Base-by-base conservation (phyloP, 1,284 basidiomycete genomes). In the Athelia sp. region DNA sequence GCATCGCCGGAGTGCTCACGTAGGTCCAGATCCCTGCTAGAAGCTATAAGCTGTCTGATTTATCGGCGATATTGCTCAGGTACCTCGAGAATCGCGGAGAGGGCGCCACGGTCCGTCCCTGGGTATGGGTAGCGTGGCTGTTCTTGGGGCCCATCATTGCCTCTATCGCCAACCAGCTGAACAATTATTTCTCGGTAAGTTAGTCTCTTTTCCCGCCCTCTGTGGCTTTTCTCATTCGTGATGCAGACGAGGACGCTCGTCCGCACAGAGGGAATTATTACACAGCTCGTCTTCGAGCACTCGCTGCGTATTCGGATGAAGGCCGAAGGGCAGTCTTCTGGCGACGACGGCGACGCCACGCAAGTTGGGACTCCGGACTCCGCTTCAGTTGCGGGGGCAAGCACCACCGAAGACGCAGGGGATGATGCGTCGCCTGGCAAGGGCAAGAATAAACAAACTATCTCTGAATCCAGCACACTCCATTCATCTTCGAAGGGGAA, bases 281-380 rank as follows among this genome's bases (percentile, higher is more conserved):
- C 84, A 0, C 78, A 87, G 55, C 72, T 88, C 3, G 66, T 89
- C 8, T 87, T 88, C 58, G 82, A 87, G 52, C 86, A 88, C 56
- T 71, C 84, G 1, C 69, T 88, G 3, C 75, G 84, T 32, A 79
- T 88, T 36, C 75, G 86, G 24, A 73, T 87, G 66, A 81, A 81
- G 56, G 73, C 78, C 2, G 75, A 79, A 55, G 62, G 65, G 1
- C 45, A 57, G 1, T 59, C 62, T 22, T 6, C 53, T 53, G 36
- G 15, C 15, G 19, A 40, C 6, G 36, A n/a, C 36, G 36, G 15
- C 15, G 36, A 29, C 13, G 36, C 36, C 15, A 4, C 15, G 36
- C 36, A n/a, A n/a, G 23, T 44, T 21, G 56, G 54, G 6, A 56
- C 50, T 14, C 50, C 56, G 19, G 21, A 43, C 43, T 4, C 43